These are phyloP conservation scores for Tetraselmis chui DNA, from an alignment of 139 green algal genomes.

Conservation along the genomic window DNA sequence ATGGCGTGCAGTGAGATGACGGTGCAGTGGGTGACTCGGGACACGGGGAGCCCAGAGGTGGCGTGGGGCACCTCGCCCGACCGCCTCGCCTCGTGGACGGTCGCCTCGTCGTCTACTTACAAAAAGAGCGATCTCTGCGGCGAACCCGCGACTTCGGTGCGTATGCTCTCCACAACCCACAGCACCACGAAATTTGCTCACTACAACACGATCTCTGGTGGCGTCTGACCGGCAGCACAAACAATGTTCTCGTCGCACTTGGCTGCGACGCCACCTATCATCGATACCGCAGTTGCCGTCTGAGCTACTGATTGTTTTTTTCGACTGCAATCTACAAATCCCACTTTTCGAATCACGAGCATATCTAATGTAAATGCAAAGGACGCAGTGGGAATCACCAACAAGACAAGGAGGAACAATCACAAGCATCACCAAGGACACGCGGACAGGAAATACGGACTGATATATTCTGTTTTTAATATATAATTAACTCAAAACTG, in stretches of 20 bases:
- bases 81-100: conserved; percentile 4
- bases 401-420: too few relatives aligned
- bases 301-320: not conserved
- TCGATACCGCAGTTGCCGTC: not conserved
- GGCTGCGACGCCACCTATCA: not conserved
- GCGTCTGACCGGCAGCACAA: not conserved
- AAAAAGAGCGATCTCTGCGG: conserved; percentile 48
- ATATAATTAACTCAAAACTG: too few relatives aligned
- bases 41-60: conserved; percentile 25
- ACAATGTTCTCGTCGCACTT: conserved; percentile 1
- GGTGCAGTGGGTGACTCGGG: conserved; percentile 48
- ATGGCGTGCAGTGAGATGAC: conserved; percentile 53
- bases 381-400: too few relatives aligned
- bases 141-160: conserved; percentile 26
- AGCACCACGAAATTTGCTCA: not conserved
- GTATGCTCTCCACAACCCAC: not conserved
- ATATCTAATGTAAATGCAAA: too few relatives aligned
- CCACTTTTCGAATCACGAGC: not conserved
- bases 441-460: too few relatives aligned
- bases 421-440: too few relatives aligned
- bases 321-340: conserved; percentile 1
- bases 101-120: conserved; percentile 35
- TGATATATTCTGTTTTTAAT: too few relatives aligned
- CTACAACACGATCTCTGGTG: not conserved
- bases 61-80: conserved; percentile 31